phyloP scores from a whole-genome alignment of 2,329 filamentous ascomycete species.

The Fusarium multiceps region DNA sequence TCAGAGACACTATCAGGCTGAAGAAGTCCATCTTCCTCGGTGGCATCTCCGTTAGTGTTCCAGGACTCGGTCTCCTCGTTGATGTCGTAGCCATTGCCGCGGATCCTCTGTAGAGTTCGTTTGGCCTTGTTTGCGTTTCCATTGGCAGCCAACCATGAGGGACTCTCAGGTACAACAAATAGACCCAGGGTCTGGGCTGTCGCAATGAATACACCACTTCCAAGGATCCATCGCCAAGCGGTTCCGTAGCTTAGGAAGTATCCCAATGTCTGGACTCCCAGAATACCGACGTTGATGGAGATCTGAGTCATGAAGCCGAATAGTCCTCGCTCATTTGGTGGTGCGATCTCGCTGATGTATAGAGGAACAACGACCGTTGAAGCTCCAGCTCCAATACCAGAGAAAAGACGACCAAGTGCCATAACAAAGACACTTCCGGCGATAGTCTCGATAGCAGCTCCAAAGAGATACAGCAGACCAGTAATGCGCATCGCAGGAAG shows the following conservation, averaged over 20 bases:
- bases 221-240: constrained; percentile 87
- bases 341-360: constrained; percentile 93
- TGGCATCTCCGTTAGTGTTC: constrained; percentile 58
- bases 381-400: constrained; percentile 86
- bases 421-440: constrained; percentile 75
- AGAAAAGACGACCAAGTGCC: constrained; percentile 79
- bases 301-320: constrained; percentile 91
- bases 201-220: constrained; percentile 75
- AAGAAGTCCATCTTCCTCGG: constrained; percentile 79
- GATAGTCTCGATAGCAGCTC: constrained; percentile 79
- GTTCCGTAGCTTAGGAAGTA: constrained; percentile 85
- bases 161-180: constrained; percentile 85
- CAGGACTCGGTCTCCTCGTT: constrained; percentile 76
- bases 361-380: constrained; percentile 93
- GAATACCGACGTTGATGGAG: constrained; percentile 91
- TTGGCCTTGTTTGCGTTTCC: constrained; percentile 71
- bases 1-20: constrained; percentile 48
- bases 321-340: constrained; percentile 77
- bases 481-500: constrained; percentile 81
- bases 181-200: constrained; percentile 75
- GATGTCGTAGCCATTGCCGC: constrained; percentile 76
- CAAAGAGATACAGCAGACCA: constrained; percentile 78
- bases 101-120: constrained; percentile 77
- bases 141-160: constrained; percentile 83
- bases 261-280: constrained; percentile 84